Conservation (phyloP, 176 grass and related monocot species). For the Eragrostis nindensis region DNA sequence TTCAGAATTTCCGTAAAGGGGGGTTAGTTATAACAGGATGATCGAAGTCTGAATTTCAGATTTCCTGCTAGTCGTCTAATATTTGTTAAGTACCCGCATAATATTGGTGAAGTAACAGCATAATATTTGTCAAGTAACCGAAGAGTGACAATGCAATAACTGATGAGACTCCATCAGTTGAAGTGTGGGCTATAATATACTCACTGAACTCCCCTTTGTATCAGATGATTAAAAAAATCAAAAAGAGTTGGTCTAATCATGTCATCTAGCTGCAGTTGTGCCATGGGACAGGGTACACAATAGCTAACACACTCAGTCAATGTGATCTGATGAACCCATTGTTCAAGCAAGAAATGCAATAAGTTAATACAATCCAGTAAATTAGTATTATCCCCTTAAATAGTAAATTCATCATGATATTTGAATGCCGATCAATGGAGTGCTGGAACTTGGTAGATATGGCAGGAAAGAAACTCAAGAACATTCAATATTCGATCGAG, state of each 20-base stretch:
- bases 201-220: background rate
- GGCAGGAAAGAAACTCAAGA: background rate
- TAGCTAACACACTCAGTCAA: background rate
- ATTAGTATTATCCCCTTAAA: background rate
- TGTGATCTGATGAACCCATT: background rate
- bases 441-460: background rate
- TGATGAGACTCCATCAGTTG: background rate
- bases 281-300: no score
- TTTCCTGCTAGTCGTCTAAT: background rate
- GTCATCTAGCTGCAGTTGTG: background rate
- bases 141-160: background rate
- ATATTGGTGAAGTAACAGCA: background rate
- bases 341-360: constrained; percentile 3
- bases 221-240: background rate
- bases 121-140: background rate
- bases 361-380: background rate
- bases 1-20: background rate
- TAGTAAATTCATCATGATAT: background rate
- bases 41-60: background rate
- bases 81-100: background rate
- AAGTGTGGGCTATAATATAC: background rate
- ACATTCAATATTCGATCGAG: no score
- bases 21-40: no score
- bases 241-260: constrained; percentile 10
- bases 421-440: background rate